Evolutionary conservation across 129 eudicot genomes (phyloP).

Genomic region (Calendula officinalis): DNA sequence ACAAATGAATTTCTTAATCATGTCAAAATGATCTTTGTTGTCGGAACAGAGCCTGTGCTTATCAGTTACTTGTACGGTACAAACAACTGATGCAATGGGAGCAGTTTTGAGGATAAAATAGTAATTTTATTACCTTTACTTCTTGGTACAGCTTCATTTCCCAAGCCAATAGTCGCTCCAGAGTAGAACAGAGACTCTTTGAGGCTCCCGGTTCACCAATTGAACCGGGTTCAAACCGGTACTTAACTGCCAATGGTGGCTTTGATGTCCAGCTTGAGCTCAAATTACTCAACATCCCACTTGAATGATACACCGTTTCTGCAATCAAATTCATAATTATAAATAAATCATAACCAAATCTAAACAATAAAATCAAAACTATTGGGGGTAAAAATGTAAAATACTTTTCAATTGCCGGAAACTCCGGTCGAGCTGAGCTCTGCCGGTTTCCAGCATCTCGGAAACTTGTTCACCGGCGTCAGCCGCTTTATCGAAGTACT

Average conservation of each 20-base stretch:
- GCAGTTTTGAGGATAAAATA: slow-evolving; percentile 1
- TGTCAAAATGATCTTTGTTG: slow-evolving; percentile 20
- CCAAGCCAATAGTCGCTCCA: slow-evolving; percentile 94
- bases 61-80: slow-evolving; percentile 14
- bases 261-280: slow-evolving; percentile 99
- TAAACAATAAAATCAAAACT: not conserved
- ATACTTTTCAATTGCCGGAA: slow-evolving; percentile 73
- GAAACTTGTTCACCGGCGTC: slow-evolving; percentile 88
- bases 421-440: slow-evolving; percentile 96
- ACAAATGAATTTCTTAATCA: slow-evolving; percentile 28
- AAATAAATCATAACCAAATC: not conserved
- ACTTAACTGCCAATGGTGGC: slow-evolving; percentile 95
- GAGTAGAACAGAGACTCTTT: slow-evolving; percentile 87
- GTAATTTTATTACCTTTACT: slow-evolving; percentile 66
- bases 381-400: slow-evolving; percentile 5
- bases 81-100: slow-evolving; percentile 14
- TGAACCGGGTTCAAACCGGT: slow-evolving; percentile 72
- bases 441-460: slow-evolving; percentile 84
- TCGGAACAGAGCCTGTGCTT: slow-evolving; percentile 13
- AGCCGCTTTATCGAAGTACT: slow-evolving; percentile 87
- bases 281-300: slow-evolving; percentile 83
- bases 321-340: slow-evolving; percentile 6
- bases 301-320: slow-evolving; percentile 96
- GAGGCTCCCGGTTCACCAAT: slow-evolving; percentile 59
- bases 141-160: slow-evolving; percentile 94